Evolutionary conservation across 345 rosid genomes (phyloP), one percentile per base, ranked within the genome.

Genomic region (Anastatica hierochuntica): DNA sequence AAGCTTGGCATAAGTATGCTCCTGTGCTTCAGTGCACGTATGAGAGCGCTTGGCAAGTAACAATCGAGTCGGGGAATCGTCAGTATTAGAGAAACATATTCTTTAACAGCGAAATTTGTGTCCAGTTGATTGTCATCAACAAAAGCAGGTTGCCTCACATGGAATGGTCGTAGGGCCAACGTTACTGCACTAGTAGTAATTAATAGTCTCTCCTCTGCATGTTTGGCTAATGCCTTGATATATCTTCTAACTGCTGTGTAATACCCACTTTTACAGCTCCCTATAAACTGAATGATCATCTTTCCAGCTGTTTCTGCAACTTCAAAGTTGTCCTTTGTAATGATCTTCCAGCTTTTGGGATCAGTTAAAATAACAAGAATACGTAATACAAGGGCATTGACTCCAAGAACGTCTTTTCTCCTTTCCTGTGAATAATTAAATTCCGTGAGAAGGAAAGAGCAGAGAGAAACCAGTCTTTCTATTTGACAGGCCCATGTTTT

Each of bases 11-110:
- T 60, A 37, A 87, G 71, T 56, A 83, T 71, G 66, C 82, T 77
- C 48, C 67, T 79, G 75, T 90, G 95, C 81, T 83, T 90, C 72
- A 90, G 64, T 50, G 95, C 95, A 63, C 83, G 88, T 45, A 78
- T 30, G 49, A 90, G 85, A 75, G 79, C 67, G 49, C 83, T 62
- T 36, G 98, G 98, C 21, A 90, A 72, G 41, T 79, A 81, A 62
- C 74, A 74, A 69, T 73, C 53, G 7, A 90, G 88, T 73, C 72
- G 72, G 38, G 98, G 98, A 66, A 81, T 73, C 17, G 96, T 87
- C 41, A 90, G 80, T 46, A 90, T 62, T 46, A 59, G 68, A 60
- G 76, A 56, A 56, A 78, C 72, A 74, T 74, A 82, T 62, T 77
- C 82, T 56, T 69, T 72, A 51, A 70, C 61, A 48, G 84, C 83